Base-by-base conservation (phyloP, 108 stramenopile species). In the Phaeodactylum tricornutum region DNA sequence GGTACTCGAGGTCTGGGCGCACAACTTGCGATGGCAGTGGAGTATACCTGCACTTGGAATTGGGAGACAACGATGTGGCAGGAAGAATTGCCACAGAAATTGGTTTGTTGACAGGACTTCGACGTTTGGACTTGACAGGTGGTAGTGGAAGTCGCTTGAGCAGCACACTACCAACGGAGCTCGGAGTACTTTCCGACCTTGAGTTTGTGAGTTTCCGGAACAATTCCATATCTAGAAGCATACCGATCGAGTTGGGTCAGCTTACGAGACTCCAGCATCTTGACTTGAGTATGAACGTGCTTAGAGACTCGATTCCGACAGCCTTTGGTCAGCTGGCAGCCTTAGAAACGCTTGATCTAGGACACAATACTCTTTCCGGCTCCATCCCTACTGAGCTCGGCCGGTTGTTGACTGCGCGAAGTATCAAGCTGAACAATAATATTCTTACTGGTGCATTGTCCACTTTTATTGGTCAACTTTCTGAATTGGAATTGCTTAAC, bases 71-170 rank as follows among this genome's bases (percentile, higher is more conserved):
- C 43, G n/a, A 24, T 15, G 25, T 77, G 32, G 53, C 23, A 19
- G 71, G 67, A 19, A 40, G 43, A 6, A 40, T 77, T 14, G 64
- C 75, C 6, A 55, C 67, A 27, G 55, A 72, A 33, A 29, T 77
- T 29, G 52, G 60, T 4, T 4, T 30, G 48, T 24, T 50, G 3
- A 4, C 35, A 3, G 20, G 15, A 3, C n/a, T 50, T 3, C 29
- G 30, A 27, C n/a, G 33, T n/a, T 33, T 50, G 32, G 8, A 34
- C 33, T 12, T 34, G n/a, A n/a, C n/a, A n/a, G n/a, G n/a, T n/a
- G n/a, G n/a, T n/a, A n/a, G n/a, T n/a, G n/a, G n/a, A n/a, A n/a
- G n/a, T n/a, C n/a, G 8, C 16, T 27, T 49, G 3, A 27, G 14
- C 12, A 32, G 48, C 3, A 37, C 30, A 2, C 15, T 49, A 16